Percentiles rank a stretch among this genome's conserved stretches.
Evolutionary conservation across 139 green algal species (phyloP).

Genomic region (Chlamydomonas sp.): DNA sequence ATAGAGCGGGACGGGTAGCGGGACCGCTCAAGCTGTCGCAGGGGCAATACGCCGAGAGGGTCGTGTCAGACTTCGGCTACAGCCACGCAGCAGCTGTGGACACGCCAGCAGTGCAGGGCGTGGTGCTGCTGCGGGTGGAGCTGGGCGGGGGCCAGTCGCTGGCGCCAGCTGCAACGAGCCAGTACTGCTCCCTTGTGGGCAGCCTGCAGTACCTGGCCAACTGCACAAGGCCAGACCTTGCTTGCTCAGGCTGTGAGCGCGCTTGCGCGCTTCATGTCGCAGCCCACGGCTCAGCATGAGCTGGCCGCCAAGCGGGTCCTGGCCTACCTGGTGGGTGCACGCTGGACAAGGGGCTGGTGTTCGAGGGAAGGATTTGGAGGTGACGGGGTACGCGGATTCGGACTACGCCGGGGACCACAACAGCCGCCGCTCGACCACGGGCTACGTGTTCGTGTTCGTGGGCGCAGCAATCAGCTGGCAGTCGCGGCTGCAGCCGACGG

Average conservation of each 20-base stretch:
- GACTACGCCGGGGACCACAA: too few species aligned
- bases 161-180: neutral
- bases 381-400: too few species aligned
- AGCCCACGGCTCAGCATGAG: constrained; percentile 42
- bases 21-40: constrained; percentile 12
- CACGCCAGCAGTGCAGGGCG: neutral
- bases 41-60: neutral
- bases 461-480: neutral
- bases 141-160: neutral
- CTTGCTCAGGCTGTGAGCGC: constrained; percentile 43
- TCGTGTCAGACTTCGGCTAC: neutral
- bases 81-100: neutral
- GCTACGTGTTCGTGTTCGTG: neutral
- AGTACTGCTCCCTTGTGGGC: constrained; percentile 37
- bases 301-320: constrained; percentile 34
- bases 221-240: constrained; percentile 55
- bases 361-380: too few species aligned
- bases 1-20: neutral
- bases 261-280: neutral
- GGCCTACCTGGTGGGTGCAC: neutral
- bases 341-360: too few species aligned
- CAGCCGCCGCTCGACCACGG: too few species aligned
- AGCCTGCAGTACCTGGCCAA: constrained; percentile 44
- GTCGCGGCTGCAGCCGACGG: constrained; percentile 11
- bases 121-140: neutral